Conservation (phyloP, 345 rosid genomes). For the Carallia pectinifolia region DNA sequence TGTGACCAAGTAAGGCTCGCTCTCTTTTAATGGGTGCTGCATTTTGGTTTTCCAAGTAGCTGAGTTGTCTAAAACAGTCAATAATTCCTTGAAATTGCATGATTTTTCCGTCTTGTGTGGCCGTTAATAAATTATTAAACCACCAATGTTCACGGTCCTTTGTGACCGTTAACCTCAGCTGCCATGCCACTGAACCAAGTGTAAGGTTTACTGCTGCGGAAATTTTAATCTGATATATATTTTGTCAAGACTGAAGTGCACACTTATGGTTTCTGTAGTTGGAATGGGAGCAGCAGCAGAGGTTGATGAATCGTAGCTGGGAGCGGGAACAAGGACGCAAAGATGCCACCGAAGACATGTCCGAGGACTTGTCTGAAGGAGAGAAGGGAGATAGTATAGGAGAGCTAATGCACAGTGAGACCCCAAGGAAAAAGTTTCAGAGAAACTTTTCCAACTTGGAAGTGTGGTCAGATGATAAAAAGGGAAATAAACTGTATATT, state of each 20-base stretch:
- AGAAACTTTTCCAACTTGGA: slow-evolving; percentile 72
- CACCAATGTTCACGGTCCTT: background rate
- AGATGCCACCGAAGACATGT: slow-evolving; percentile 87
- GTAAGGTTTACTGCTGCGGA: background rate
- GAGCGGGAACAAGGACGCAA: slow-evolving; percentile 81
- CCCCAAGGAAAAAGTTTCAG: slow-evolving; percentile 61
- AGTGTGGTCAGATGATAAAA: slow-evolving; percentile 93
- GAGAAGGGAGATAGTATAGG: slow-evolving; percentile 77
- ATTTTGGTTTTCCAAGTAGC: background rate
- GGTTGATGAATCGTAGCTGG: slow-evolving; percentile 56
- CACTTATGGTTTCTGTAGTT: slow-evolving; percentile 38
- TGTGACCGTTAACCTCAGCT: background rate
- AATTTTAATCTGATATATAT: slow-evolving; percentile 1
- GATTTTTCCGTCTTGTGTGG: too few relatives aligned
- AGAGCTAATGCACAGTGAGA: slow-evolving; percentile 58
- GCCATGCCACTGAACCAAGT: background rate
- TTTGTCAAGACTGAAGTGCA: background rate
- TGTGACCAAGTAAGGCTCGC: background rate
- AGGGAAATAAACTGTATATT: slow-evolving; percentile 83
- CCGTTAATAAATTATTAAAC: too few relatives aligned
- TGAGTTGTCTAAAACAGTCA: background rate
- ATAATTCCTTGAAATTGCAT: background rate
- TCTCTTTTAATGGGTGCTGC: background rate
- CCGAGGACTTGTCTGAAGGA: slow-evolving; percentile 92
- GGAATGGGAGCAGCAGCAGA: slow-evolving; percentile 73